phyloP scores from a whole-genome alignment of 1,284 basidiomycete species.

The Ganoderma boninense region DNA sequence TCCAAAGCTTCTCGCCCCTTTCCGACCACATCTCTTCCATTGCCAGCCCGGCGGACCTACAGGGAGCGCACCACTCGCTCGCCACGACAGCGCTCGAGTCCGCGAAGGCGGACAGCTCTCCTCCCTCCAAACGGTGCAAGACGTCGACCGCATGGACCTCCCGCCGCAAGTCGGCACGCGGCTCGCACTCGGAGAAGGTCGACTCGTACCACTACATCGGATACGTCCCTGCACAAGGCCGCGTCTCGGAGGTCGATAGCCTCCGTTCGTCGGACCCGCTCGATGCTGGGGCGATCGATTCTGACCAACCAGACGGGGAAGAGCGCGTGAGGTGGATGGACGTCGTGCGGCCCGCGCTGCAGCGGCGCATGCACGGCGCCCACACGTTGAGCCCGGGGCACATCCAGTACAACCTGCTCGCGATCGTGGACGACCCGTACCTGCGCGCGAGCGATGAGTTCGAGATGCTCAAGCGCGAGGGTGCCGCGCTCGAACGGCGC shows the following conservation, averaged over 20 bases:
- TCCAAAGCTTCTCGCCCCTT: slow-evolving; percentile 5
- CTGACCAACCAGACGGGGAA: slow-evolving; percentile 14
- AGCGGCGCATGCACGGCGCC: slow-evolving; percentile 59
- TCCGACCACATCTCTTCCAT: not conserved
- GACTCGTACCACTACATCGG: slow-evolving; percentile 71
- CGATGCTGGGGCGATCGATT: slow-evolving; percentile 63
- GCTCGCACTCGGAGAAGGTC: slow-evolving; percentile 41
- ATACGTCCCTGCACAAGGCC: slow-evolving; percentile 65
- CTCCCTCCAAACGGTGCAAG: slow-evolving; percentile 51
- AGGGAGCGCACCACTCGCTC: slow-evolving; percentile 56
- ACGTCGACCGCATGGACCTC: slow-evolving; percentile 33
- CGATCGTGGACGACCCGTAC: slow-evolving; percentile 62
- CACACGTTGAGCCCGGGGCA: slow-evolving; percentile 45
- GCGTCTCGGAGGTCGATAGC: slow-evolving; percentile 68
- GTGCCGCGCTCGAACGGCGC: slow-evolving; percentile 52
- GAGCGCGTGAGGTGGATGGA: slow-evolving; percentile 58
- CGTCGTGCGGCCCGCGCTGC: slow-evolving; percentile 63
- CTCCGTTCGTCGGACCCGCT: slow-evolving; percentile 53
- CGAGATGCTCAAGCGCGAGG: slow-evolving; percentile 60
- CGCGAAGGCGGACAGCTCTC: slow-evolving; percentile 38
- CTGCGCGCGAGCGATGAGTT: slow-evolving; percentile 58
- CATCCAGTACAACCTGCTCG: slow-evolving; percentile 67
- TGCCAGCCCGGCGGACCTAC: slow-evolving; percentile 63
- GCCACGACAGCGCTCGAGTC: slow-evolving; percentile 53
- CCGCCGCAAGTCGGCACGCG: slow-evolving; percentile 25